Evolutionary conservation across 805 yeast species (phyloP).

Genomic region (Saccharomycopsis fermentans): DNA sequence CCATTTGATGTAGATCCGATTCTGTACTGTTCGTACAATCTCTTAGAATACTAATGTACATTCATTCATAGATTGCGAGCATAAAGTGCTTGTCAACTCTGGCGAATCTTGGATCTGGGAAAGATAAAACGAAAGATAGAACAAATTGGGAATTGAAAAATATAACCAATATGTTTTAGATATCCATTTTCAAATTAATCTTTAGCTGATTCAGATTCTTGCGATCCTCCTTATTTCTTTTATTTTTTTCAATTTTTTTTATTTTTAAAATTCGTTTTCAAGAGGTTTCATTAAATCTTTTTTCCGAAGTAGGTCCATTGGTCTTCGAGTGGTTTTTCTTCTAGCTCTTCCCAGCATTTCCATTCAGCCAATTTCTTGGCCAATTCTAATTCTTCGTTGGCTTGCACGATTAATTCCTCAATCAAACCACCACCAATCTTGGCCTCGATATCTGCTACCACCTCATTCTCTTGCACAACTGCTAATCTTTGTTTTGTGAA

Average conservation of each 20-base stretch:
- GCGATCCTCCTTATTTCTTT: too few relatives aligned
- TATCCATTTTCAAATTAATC: too few relatives aligned
- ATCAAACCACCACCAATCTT: constrained; percentile 74
- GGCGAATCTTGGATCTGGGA: neutral
- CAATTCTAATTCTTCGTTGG: constrained; percentile 65
- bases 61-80: too few relatives aligned
- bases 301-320: constrained; percentile 80
- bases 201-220: too few relatives aligned
- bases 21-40: too few relatives aligned
- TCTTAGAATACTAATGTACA: too few relatives aligned
- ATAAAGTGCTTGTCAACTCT: too few relatives aligned
- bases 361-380: constrained; percentile 57
- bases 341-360: constrained; percentile 72
- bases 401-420: constrained; percentile 76
- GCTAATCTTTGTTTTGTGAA: constrained; percentile 60
- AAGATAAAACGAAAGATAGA: neutral
- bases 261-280: neutral
- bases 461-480: constrained; percentile 54
- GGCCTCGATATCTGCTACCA: constrained; percentile 55
- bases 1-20: too few relatives aligned
- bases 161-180: too few relatives aligned
- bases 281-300: constrained; percentile 31
- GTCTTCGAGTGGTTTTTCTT: constrained; percentile 68
- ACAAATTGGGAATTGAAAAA: neutral
- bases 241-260: too few relatives aligned